Conservation (phyloP, 2,329 filamentous ascomycete species). For the Penicillium fuscoglaucum region DNA sequence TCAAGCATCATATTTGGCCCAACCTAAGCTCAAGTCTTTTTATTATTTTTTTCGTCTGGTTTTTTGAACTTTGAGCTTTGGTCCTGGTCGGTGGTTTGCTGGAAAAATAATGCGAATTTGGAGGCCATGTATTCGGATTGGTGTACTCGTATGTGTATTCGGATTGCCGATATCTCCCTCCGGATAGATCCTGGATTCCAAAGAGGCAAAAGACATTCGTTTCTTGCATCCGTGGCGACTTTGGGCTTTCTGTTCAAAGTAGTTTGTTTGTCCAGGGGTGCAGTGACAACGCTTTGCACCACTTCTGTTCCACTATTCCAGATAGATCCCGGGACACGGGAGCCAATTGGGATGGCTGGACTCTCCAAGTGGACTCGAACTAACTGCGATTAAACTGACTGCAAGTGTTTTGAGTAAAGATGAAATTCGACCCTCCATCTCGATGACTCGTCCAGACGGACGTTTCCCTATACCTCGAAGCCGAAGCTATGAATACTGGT, state of each 20-base stretch:
- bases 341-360: neutral
- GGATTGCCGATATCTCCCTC: neutral
- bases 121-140: neutral
- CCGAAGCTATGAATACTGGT: neutral
- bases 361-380: neutral
- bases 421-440: no score
- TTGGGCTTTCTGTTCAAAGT: neutral
- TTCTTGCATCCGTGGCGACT: neutral
- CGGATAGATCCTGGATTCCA: neutral
- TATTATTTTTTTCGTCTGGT: neutral
- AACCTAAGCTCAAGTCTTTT: no score
- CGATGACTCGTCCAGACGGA: no score
- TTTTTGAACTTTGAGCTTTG: no score
- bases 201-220: neutral
- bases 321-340: neutral
- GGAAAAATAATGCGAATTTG: neutral
- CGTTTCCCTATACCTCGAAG: no score
- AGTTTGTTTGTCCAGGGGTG: neutral
- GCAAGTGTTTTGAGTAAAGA: neutral
- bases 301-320: neutral
- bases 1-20: neutral
- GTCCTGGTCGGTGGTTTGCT: neutral
- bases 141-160: no score
- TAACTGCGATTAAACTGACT: neutral
- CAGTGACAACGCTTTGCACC: neutral